Percentiles rank a stretch among this genome's conserved stretches.
Evolutionary conservation across 2,329 filamentous ascomycete genomes (phyloP).

Genomic region (Sporothrix luriei): DNA sequence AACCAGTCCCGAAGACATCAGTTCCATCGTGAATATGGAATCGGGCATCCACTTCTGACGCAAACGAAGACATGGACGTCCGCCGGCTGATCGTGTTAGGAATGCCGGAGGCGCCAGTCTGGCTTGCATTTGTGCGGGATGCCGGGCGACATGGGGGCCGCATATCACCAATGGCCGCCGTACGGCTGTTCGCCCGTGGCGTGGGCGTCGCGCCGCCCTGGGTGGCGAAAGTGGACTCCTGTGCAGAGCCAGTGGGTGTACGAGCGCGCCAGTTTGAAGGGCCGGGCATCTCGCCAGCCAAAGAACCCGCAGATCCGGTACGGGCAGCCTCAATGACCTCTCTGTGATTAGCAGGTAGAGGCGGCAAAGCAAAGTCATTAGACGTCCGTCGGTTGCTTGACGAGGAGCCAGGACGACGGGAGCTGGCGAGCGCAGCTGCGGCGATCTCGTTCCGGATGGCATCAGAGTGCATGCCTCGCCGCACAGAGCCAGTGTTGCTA

Average conservation of each 20-base stretch:
- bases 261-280: slow-evolving; percentile 28
- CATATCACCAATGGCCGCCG: slow-evolving; percentile 46
- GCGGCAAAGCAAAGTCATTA: slow-evolving; percentile 57
- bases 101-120: slow-evolving; percentile 20
- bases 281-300: slow-evolving; percentile 33
- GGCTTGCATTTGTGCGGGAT: slow-evolving; percentile 37
- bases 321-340: slow-evolving; percentile 81
- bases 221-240: slow-evolving; percentile 17
- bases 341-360: slow-evolving; percentile 79
- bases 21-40: slow-evolving; percentile 75
- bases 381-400: slow-evolving; percentile 60
- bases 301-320: slow-evolving; percentile 52
- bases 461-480: slow-evolving; percentile 47
- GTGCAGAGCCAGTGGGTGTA: slow-evolving; percentile 28
- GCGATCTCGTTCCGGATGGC: slow-evolving; percentile 39
- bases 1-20: slow-evolving; percentile 51
- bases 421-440: slow-evolving; percentile 40
- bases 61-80: slow-evolving; percentile 93
- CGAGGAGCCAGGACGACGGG: slow-evolving; percentile 69
- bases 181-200: slow-evolving; percentile 51
- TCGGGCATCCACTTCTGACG: slow-evolving; percentile 85
- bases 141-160: slow-evolving; percentile 53
- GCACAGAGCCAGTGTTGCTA: slow-evolving; percentile 51
- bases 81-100: slow-evolving; percentile 54
- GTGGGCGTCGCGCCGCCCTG: slow-evolving; percentile 57